phyloP scores from a whole-genome alignment of 2,329 filamentous ascomycete genomes.

The Neospermospora avenae region DNA sequence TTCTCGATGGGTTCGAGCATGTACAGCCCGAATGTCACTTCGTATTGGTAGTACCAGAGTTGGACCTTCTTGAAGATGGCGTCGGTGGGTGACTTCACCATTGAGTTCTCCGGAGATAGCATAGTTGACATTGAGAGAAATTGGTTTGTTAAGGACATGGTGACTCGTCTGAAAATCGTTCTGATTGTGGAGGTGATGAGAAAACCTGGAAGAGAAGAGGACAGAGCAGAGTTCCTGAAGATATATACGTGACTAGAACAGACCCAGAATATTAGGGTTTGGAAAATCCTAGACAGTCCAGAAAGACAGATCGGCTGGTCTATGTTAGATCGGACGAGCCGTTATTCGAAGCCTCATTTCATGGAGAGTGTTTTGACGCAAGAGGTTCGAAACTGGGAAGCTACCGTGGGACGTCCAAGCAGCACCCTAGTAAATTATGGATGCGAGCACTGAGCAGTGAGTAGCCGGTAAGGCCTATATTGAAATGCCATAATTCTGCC shows the following conservation, averaged over 20 bases:
- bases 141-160: too few species aligned
- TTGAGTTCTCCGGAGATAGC: neutral
- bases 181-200: too few species aligned
- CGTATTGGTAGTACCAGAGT: conserved; percentile 39
- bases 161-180: too few species aligned
- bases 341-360: neutral
- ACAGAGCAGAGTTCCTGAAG: too few species aligned
- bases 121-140: neutral
- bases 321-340: too few species aligned
- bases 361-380: neutral
- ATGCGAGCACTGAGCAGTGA: neutral
- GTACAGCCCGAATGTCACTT: conserved; percentile 44
- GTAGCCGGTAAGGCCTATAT: neutral
- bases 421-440: too few species aligned
- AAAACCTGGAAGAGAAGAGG: too few species aligned
- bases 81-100: neutral
- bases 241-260: too few species aligned
- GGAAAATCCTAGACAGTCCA: too few species aligned
- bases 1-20: conserved; percentile 44
- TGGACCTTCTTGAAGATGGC: neutral
- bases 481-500: too few species aligned
- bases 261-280: too few species aligned
- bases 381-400: neutral
- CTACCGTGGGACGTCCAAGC: neutral
- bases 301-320: too few species aligned